phyloP scores from a whole-genome alignment of 2,329 filamentous ascomycete species.

The Cytospora leucostoma region DNA sequence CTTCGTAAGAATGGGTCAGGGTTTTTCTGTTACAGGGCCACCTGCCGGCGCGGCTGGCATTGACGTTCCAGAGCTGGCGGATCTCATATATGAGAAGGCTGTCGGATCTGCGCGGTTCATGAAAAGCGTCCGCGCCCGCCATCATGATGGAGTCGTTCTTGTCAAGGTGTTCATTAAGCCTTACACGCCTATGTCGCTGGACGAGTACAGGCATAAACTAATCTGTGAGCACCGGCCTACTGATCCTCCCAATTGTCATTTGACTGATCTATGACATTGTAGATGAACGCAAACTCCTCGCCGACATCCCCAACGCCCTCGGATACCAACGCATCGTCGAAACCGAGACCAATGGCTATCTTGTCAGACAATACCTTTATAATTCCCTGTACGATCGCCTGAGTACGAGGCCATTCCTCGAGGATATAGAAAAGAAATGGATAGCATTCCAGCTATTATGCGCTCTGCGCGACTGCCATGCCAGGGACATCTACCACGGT shows the following conservation, averaged over 20 bases:
- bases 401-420: constrained; percentile 92
- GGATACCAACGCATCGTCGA: constrained; percentile 89
- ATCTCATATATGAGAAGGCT: constrained; percentile 88
- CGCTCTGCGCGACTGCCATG: constrained; percentile 87
- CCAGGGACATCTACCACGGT: constrained; percentile 86
- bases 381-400: constrained; percentile 96
- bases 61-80: constrained; percentile 87
- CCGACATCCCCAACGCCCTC: constrained; percentile 86
- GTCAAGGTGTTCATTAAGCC: constrained; percentile 96
- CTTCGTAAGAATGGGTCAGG: constrained; percentile 79
- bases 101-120: constrained; percentile 92
- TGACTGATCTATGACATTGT: constrained; percentile 27
- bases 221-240: constrained; percentile 56
- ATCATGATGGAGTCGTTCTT: constrained; percentile 87
- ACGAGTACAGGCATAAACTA: constrained; percentile 75
- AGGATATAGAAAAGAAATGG: constrained; percentile 99
- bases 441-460: constrained; percentile 93
- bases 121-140: constrained; percentile 90
- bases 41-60: constrained; percentile 91
- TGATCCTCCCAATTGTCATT: neutral
- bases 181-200: constrained; percentile 77
- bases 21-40: constrained; percentile 89
- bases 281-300: constrained; percentile 79
- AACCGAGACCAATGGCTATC: constrained; percentile 86
- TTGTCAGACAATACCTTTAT: constrained; percentile 93